Percentiles rank a stretch among this genome's conserved stretches.
Evolutionary conservation across 441 rosid genomes (phyloP).

Genomic region (Syzygium syzygioides): DNA sequence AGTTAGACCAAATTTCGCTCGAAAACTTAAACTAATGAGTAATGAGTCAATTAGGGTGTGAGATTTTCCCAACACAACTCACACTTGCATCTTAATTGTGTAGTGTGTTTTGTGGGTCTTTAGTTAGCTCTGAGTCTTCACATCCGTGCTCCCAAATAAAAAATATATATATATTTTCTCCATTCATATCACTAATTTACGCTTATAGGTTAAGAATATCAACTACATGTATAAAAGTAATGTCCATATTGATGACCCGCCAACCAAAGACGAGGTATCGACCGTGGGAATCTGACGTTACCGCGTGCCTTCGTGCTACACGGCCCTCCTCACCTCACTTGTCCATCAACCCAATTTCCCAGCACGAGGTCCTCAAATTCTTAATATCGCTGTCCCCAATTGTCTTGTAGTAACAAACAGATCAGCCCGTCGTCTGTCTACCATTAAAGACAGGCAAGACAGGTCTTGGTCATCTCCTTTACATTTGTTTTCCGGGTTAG

Average conservation of each 20-base stretch:
- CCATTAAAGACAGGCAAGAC: neutral
- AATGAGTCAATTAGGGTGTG: too few relatives aligned
- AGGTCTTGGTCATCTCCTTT: neutral
- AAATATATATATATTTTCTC: too few relatives aligned
- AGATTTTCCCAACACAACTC: too few relatives aligned
- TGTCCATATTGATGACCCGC: neutral
- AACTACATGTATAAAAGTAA: fast-evolving
- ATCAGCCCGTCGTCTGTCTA: neutral
- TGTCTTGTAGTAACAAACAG: neutral
- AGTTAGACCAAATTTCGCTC: too few relatives aligned
- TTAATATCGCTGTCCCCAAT: neutral
- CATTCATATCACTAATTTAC: neutral
- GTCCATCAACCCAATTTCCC: neutral
- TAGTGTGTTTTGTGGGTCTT: neutral
- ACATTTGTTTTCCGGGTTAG: neutral
- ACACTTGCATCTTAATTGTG: fast-evolving
- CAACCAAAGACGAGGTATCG: neutral
- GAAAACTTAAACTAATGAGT: too few relatives aligned
- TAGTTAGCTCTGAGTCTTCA: neutral
- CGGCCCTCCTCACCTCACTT: neutral
- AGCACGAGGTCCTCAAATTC: neutral
- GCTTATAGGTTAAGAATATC: too few relatives aligned
- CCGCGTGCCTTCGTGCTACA: neutral
- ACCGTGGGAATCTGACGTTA: neutral
- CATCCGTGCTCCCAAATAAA: too few relatives aligned